Percentiles rank a stretch among this genome's conserved stretches.
phyloP scores from a whole-genome alignment of 208 protist genomes.

The Trypanosoma theileri region DNA sequence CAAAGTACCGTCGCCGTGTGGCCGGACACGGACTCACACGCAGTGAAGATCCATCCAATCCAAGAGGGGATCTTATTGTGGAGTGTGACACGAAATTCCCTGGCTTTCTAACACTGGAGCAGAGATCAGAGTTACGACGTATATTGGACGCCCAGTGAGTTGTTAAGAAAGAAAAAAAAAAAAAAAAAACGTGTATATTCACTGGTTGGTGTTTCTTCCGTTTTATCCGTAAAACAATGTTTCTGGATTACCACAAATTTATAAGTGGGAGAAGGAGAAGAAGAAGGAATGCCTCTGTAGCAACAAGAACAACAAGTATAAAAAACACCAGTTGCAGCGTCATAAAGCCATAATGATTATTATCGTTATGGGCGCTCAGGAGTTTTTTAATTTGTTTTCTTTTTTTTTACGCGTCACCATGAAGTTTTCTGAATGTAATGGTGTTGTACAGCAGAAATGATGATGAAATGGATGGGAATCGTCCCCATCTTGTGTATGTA shows the following conservation, averaged over 20 bases:
- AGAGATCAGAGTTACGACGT: conserved; percentile 82
- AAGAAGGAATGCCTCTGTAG: no score
- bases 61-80: conserved; percentile 78
- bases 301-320: no score
- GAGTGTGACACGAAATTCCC: conserved; percentile 83
- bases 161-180: background rate
- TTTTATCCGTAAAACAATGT: background rate
- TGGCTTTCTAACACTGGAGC: conserved; percentile 80
- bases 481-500: background rate
- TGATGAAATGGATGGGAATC: background rate
- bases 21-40: conserved; percentile 66
- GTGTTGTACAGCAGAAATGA: no score
- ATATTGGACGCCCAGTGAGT: conserved; percentile 65
- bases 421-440: no score
- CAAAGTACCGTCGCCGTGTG: conserved; percentile 72
- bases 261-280: no score
- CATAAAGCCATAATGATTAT: no score
- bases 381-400: no score
- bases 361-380: no score
- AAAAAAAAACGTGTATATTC: background rate
- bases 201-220: conserved; percentile 13
- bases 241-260: no score
- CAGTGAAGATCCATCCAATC: conserved; percentile 31
- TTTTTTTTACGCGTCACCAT: no score
- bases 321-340: no score